Percentiles rank a stretch among this genome's conserved stretches.
These are phyloP conservation scores for Astrothelium macrocarpum DNA, from an alignment of 495 filamentous ascomycete genomes.

Conservation along the genomic window DNA sequence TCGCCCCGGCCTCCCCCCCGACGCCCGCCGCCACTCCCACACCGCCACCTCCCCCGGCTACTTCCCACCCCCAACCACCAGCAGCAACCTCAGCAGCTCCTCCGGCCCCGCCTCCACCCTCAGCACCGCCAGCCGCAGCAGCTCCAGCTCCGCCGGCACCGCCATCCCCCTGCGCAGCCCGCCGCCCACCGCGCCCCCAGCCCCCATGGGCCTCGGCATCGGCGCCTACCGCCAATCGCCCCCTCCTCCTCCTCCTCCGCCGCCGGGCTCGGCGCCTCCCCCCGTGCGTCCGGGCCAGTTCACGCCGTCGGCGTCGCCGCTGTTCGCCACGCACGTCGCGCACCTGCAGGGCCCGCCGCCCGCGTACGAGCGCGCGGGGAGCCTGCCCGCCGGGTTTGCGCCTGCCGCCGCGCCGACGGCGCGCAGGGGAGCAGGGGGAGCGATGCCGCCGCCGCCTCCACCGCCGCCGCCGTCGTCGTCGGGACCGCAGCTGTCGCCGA, in stretches of 20 bases:
- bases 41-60: not conserved
- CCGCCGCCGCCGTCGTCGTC: no score
- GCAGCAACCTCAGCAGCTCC: not conserved
- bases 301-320: conserved; percentile 26
- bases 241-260: conserved; percentile 23
- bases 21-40: not conserved
- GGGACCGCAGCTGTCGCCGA: not conserved
- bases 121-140: not conserved
- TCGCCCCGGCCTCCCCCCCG: conserved; percentile 17
- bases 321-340: conserved; percentile 32
- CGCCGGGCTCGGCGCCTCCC: conserved; percentile 5
- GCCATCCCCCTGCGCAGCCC: not conserved
- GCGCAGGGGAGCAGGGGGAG: not conserved
- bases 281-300: conserved; percentile 14
- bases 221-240: no score
- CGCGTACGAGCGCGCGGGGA: not conserved
- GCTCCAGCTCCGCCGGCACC: not conserved
- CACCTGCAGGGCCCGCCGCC: conserved; percentile 12
- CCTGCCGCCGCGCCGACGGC: not conserved
- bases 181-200: conserved; percentile 6
- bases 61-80: not conserved
- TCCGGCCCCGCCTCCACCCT: not conserved
- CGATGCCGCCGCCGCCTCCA: not conserved
- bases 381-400: not conserved
- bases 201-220: no score